Percentiles rank a stretch among this genome's conserved stretches.
phyloP scores from a whole-genome alignment of 2,329 filamentous ascomycete genomes.

The Aspergillus ochraceus region DNA sequence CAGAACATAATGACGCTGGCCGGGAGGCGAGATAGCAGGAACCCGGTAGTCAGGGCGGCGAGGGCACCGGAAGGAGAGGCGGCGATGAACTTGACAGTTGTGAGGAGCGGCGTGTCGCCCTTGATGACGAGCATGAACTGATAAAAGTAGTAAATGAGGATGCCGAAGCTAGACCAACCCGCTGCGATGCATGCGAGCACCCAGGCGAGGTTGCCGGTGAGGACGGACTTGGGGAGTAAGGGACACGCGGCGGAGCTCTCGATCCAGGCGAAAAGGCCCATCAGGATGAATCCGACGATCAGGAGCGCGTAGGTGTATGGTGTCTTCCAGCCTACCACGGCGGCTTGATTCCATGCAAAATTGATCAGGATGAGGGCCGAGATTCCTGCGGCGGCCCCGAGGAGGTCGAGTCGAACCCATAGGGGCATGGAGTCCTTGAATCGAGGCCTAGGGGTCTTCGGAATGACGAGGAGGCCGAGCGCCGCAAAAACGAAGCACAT shows the following conservation, averaged over 20 bases:
- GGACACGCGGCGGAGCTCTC: constrained; percentile 51
- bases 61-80: constrained; percentile 28
- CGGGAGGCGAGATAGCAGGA: constrained; percentile 31
- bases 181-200: constrained; percentile 56
- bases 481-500: constrained; percentile 37
- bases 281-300: constrained; percentile 56
- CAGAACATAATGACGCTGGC: constrained; percentile 30
- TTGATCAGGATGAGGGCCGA: constrained; percentile 62
- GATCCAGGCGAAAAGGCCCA: constrained; percentile 56
- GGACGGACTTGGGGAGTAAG: constrained; percentile 55
- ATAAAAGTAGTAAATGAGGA: constrained; percentile 54
- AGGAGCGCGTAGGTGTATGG: constrained; percentile 57
- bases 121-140: constrained; percentile 49
- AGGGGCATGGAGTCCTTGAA: constrained; percentile 15
- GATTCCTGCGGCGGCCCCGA: constrained; percentile 51
- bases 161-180: constrained; percentile 57
- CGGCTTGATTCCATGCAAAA: constrained; percentile 67
- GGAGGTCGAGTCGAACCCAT: constrained; percentile 36
- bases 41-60: constrained; percentile 36
- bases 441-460: constrained; percentile 10
- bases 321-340: constrained; percentile 58
- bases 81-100: constrained; percentile 27
- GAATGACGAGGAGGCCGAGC: constrained; percentile 35
- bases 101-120: constrained; percentile 27
- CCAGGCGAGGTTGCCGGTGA: constrained; percentile 53